phyloP scores from a whole-genome alignment of 495 filamentous ascomycete genomes.

The Penicillium taxi region DNA sequence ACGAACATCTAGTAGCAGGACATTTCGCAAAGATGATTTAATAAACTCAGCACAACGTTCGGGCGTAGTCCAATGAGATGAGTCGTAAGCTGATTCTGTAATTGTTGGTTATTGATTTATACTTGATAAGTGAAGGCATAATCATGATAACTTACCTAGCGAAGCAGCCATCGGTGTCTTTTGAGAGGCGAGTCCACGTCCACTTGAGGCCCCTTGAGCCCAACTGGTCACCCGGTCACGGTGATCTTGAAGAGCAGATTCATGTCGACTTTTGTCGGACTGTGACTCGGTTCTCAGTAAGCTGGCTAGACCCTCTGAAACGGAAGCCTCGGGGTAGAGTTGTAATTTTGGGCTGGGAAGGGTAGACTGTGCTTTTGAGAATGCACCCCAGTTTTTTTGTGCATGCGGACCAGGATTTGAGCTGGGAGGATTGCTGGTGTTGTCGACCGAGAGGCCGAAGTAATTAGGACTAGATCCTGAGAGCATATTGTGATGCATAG shows the following conservation, averaged over 20 bases:
- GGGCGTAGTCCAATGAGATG: conserved; percentile 48
- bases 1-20: conserved; percentile 80
- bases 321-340: conserved; percentile 61
- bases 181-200: not conserved
- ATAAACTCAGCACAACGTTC: conserved; percentile 61
- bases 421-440: conserved; percentile 47
- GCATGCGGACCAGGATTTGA: conserved; percentile 48
- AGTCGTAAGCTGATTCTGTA: conserved; percentile 1
- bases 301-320: conserved; percentile 66
- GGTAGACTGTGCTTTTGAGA: conserved; percentile 59
- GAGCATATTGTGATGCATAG: conserved; percentile 31
- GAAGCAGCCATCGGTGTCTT: conserved; percentile 1
- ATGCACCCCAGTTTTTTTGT: conserved; percentile 63
- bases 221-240: conserved; percentile 3
- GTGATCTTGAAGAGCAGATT: conserved; percentile 15
- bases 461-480: conserved; percentile 65
- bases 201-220: conserved; percentile 1
- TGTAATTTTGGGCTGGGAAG: conserved; percentile 61
- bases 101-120: conserved; percentile 1
- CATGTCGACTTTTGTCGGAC: conserved; percentile 16
- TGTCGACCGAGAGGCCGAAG: conserved; percentile 66
- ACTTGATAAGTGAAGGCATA: too few species aligned
- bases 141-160: conserved; percentile 6
- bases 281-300: conserved; percentile 28
- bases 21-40: conserved; percentile 43